Evolutionary conservation across 2,329 filamentous ascomycete genomes (phyloP).

Genomic region (Monascus ruber): DNA sequence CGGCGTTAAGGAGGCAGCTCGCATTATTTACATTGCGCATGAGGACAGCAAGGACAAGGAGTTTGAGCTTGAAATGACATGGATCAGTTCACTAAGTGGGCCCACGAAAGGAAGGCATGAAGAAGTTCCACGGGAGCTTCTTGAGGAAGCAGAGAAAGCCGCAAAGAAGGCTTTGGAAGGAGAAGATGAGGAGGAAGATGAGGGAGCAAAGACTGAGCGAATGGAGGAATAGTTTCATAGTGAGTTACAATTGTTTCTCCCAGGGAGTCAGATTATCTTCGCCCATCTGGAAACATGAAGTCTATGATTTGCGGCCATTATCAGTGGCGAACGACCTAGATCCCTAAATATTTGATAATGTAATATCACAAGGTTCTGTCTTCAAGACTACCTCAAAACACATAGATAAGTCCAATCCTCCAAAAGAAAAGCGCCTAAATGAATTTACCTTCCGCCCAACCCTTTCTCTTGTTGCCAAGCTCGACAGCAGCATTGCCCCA

Average conservation of each 20-base stretch:
- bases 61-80: conserved; percentile 98
- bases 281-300: too few relatives aligned
- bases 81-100: conserved; percentile 76
- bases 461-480: conserved; percentile 75
- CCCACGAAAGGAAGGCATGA: conserved; percentile 88
- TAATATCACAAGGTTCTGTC: too few relatives aligned
- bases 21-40: conserved; percentile 95
- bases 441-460: conserved; percentile 64
- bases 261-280: too few relatives aligned
- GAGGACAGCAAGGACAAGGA: conserved; percentile 99
- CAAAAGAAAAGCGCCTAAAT: conserved; percentile 16
- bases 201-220: conserved; percentile 55
- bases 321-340: too few relatives aligned
- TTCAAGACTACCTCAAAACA: too few relatives aligned
- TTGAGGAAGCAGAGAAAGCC: conserved; percentile 83
- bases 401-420: too few relatives aligned
- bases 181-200: conserved; percentile 72
- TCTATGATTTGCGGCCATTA: too few relatives aligned
- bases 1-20: conserved; percentile 88
- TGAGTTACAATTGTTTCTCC: neutral
- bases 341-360: too few relatives aligned
- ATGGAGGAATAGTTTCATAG: conserved; percentile 66
- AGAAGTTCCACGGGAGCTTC: conserved; percentile 81
- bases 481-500: conserved; percentile 94
- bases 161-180: conserved; percentile 83